Evolutionary conservation across 2,329 filamentous ascomycete genomes (phyloP).

Genomic region (Onygenales sp.): DNA sequence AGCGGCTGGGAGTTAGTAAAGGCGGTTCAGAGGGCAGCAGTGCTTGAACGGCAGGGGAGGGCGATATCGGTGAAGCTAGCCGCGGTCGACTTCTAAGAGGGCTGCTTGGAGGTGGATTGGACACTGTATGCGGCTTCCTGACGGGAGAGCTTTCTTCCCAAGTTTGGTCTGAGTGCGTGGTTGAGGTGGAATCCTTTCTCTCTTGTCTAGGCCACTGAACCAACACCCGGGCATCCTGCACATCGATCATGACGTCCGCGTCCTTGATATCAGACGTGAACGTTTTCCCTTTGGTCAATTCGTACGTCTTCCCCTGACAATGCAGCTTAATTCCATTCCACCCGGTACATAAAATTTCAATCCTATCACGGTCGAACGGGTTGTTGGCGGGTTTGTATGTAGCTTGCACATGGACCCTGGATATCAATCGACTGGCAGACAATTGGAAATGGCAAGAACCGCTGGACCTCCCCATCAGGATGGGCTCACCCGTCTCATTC

Average conservation of each 20-base stretch:
- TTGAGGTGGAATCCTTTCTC: constrained; percentile 41
- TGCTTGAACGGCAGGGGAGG: constrained; percentile 46
- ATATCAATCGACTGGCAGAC: constrained; percentile 83
- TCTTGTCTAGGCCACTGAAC: constrained; percentile 69
- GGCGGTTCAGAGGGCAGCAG: constrained; percentile 34
- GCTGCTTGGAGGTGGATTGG: constrained; percentile 24
- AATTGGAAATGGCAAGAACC: constrained; percentile 94
- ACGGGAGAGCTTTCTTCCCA: constrained; percentile 51
- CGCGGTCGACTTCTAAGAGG: constrained; percentile 50
- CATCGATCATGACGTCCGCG: constrained; percentile 87
- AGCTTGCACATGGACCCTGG: constrained; percentile 84
- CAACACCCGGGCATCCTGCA: constrained; percentile 83
- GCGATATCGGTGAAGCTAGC: constrained; percentile 70
- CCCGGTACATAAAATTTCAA: constrained; percentile 84
- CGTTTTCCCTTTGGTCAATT: constrained; percentile 75
- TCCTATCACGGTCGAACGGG: constrained; percentile 60
- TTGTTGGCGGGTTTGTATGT: constrained; percentile 64
- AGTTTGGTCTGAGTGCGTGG: constrained; percentile 54
- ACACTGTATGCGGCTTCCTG: constrained; percentile 30
- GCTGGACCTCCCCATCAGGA: constrained; percentile 87
- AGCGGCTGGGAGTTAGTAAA: constrained; percentile 33
- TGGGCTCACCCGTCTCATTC: constrained; percentile 66
- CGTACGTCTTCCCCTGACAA: constrained; percentile 78
- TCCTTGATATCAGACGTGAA: constrained; percentile 85
- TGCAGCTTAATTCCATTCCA: constrained; percentile 95